Evolutionary conservation across 257 asterid genomes (phyloP), one percentile per base, ranked within the genome.

Genomic region (Petrea volubilis): DNA sequence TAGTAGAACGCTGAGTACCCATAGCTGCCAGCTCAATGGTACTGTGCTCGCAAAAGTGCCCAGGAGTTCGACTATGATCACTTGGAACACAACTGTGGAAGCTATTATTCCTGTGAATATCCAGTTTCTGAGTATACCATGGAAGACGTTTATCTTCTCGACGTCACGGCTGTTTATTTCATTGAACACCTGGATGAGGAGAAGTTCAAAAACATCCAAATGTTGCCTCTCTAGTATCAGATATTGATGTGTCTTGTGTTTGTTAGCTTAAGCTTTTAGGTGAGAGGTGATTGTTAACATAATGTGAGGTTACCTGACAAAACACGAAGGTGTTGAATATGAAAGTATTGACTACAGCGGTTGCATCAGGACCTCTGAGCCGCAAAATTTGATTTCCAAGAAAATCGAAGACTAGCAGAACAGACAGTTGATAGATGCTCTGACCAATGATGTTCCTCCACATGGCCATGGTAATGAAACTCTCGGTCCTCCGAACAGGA

Each of bases 371-470:
- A 50, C 94, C 96, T 17, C 65, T 60, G 29, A 95, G 90, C 36
- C 85, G 77, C 77, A 95, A 76, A 36, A 92, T 75, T 55, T 82
- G 87, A 73, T 83, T 76, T 74, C 99, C 99, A 1, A 44, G 51
- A 55, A 90, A 92, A 74, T 85, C 85, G 88, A 95, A 84, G 74
- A 83, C 86, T 43, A 95, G 88, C 34, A 95, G 92, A 67, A 92
- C 61, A 55, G 82, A 67, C 73, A 95, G 77, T 74, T 95, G 98
- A 77, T 92, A 95, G 69, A 87, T 79, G 82, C 98, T 90, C 71
- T 95, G 99, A 5, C 99, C 98, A 20, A 86, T 70, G 80, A 95
- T 90, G 47, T 95, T 95, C 82, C 98, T 80, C 99, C 99, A 95
- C 99, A 95, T 95, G 56, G 83, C 83, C 76, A 59, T 64, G 52